A percentile compares a stretch with the other conserved stretches of the same genome.
These are phyloP conservation scores for Silene noctiflora DNA, from an alignment of 179 eudicot species.

Conservation along the genomic window DNA sequence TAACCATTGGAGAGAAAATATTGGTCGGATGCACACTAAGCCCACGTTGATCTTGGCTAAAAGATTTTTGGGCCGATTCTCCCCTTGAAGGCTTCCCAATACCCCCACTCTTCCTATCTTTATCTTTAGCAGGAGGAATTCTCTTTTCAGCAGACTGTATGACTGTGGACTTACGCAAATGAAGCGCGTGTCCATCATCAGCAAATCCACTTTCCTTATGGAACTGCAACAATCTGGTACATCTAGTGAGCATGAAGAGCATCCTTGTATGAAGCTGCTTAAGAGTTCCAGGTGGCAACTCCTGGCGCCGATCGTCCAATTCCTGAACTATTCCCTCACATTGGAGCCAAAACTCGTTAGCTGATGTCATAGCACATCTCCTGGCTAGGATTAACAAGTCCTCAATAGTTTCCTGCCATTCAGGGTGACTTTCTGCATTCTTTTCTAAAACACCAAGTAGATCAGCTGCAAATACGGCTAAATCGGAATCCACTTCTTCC, in stretches of 20 bases:
- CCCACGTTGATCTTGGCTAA: slow-evolving; percentile 71
- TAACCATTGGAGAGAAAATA: slow-evolving; percentile 38
- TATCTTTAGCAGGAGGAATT: slow-evolving; percentile 36
- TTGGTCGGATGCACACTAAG: slow-evolving; percentile 37
- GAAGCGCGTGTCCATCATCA: slow-evolving; percentile 72
- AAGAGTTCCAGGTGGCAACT: slow-evolving; percentile 76
- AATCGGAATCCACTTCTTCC: slow-evolving; percentile 97
- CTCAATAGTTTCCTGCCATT: slow-evolving; percentile 96
- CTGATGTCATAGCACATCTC: slow-evolving; percentile 86
- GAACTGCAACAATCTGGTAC: slow-evolving; percentile 93
- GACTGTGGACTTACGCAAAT: slow-evolving; percentile 64
- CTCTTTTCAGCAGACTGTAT: slow-evolving; percentile 64
- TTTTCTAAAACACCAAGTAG: slow-evolving; percentile 86
- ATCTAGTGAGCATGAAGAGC: slow-evolving; percentile 97
- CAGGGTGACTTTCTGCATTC: slow-evolving; percentile 80
- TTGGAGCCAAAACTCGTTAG: slow-evolving; percentile 98
- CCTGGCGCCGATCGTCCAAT: slow-evolving; percentile 97
- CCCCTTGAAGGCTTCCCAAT: slow-evolving; percentile 43
- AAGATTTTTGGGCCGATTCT: slow-evolving; percentile 49
- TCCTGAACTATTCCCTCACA: slow-evolving; percentile 99
- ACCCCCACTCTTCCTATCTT: slow-evolving; percentile 38
- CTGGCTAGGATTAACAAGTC: slow-evolving; percentile 86
- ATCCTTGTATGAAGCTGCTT: slow-evolving; percentile 98
- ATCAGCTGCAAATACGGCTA: slow-evolving; percentile 93
- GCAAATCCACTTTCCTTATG: slow-evolving; percentile 98